Evolutionary conservation across 352 stramenopile genomes (phyloP).

Genomic region (Phytophthora hibernalis): DNA sequence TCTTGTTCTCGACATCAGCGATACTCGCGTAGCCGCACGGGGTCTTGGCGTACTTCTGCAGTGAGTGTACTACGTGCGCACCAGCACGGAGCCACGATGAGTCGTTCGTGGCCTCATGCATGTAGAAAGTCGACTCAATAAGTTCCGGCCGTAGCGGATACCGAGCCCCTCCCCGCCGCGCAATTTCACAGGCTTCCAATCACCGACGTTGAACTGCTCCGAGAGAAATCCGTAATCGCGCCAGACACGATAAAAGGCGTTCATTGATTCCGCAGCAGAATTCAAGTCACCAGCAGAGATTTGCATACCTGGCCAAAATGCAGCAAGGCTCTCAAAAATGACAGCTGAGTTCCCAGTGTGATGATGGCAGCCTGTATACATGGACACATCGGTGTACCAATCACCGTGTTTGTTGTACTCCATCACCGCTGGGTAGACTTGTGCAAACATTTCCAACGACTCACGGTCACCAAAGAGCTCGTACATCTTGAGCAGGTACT

Average conservation of each 20-base stretch:
- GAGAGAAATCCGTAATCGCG: constrained; percentile 96
- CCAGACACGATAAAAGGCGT: constrained; percentile 96
- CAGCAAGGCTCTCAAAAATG: constrained; percentile 90
- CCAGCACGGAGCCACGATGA: constrained; percentile 84
- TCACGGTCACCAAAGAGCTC: constrained; percentile 94
- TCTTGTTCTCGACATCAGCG: constrained; percentile 83
- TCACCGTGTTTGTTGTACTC: constrained; percentile 81
- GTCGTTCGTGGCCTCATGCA: constrained; percentile 92
- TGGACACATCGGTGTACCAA: constrained; percentile 88
- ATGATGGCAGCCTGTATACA: constrained; percentile 77
- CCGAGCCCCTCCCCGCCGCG: constrained; percentile 47
- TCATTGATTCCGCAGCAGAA: constrained; percentile 87
- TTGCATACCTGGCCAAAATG: constrained; percentile 98
- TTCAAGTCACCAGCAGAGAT: constrained; percentile 92
- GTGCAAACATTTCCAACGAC: constrained; percentile 92
- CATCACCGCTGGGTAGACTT: constrained; percentile 73
- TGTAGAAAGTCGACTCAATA: constrained; percentile 97
- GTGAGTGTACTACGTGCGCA: constrained; percentile 80
- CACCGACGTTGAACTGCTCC: constrained; percentile 95
- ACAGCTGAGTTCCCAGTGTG: constrained; percentile 42
- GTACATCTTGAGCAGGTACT: constrained; percentile 98
- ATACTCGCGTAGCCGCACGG: constrained; percentile 95
- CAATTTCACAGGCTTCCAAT: constrained; percentile 74
- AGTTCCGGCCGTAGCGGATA: constrained; percentile 98
- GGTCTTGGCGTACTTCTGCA: constrained; percentile 93